phyloP scores from a whole-genome alignment of 2,329 filamentous ascomycete species.

The Trichophyton equinum region DNA sequence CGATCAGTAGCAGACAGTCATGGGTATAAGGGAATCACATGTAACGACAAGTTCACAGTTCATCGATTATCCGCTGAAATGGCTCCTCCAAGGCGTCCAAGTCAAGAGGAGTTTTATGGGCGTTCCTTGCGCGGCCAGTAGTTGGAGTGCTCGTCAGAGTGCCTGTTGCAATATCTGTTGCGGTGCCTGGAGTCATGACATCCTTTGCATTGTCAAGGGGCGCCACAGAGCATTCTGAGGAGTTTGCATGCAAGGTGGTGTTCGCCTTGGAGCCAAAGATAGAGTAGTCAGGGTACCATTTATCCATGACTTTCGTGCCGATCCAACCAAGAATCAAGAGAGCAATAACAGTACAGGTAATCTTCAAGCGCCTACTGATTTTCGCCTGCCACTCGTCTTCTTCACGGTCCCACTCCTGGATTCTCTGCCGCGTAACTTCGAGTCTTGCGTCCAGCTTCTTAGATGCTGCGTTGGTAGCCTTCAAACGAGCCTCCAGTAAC shows the following conservation, averaged over 20 bases:
- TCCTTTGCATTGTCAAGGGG: background rate
- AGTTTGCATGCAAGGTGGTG: background rate
- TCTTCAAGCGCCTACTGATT: constrained; percentile 27
- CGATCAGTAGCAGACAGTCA: no score
- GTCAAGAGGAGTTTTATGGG: background rate
- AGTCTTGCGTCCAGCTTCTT: constrained; percentile 25
- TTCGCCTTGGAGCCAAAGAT: background rate
- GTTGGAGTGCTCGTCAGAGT: no score
- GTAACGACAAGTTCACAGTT: constrained; percentile 2
- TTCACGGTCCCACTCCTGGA: constrained; percentile 32
- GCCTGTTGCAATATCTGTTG: background rate
- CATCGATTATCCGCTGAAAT: constrained; percentile 9
- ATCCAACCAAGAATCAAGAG: constrained; percentile 9
- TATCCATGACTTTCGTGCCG: background rate
- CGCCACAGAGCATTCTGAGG: background rate
- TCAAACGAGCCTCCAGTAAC: constrained; percentile 30
- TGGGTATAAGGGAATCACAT: background rate
- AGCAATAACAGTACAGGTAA: constrained; percentile 20
- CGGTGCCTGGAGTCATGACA: background rate
- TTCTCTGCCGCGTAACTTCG: constrained; percentile 15
- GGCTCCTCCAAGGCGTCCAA: constrained; percentile 1
- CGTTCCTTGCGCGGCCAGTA: background rate
- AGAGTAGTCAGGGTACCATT: background rate
- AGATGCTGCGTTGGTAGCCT: constrained; percentile 24
- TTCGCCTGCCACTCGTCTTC: constrained; percentile 33